These are phyloP conservation scores for Cadophora sp. DNA, from an alignment of 2,329 filamentous ascomycete genomes.

Conservation along the genomic window DNA sequence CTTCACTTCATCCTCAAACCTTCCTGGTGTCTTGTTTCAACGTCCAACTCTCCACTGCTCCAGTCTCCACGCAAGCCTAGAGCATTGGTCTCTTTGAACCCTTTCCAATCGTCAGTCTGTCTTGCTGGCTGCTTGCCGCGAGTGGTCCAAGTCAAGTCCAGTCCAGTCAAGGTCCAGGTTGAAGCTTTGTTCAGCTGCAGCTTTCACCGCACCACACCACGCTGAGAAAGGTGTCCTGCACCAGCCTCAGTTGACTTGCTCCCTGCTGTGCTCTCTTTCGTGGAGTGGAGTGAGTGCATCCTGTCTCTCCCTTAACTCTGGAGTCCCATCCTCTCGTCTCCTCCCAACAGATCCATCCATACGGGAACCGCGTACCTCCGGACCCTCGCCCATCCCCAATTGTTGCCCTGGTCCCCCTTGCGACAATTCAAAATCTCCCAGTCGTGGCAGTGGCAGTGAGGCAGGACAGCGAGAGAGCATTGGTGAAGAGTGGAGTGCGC, in stretches of 20 bases:
- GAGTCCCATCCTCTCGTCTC: not conserved
- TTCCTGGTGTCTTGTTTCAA: constrained; percentile 13
- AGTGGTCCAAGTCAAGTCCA: not conserved
- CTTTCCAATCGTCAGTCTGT: not conserved
- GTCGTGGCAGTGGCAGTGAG: constrained; percentile 8
- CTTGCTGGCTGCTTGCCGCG: constrained; percentile 1
- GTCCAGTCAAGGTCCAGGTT: not conserved
- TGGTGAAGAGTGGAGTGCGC: not conserved
- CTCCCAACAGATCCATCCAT: constrained; percentile 1
- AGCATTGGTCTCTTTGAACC: not conserved
- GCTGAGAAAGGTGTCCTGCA: not conserved
- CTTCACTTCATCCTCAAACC: constrained; percentile 9
- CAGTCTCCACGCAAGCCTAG: not conserved
- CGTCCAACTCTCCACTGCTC: not conserved
- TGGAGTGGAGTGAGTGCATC: constrained; percentile 1
- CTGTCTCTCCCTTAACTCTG: not conserved
- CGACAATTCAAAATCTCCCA: not conserved
- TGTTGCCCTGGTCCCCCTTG: not conserved
- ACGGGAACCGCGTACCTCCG: not conserved
- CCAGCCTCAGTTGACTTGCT: not conserved
- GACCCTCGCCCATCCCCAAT: not conserved
- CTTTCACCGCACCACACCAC: constrained; percentile 15
- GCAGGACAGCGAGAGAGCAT: not conserved
- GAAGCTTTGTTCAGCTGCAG: constrained; percentile 15
- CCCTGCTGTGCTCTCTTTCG: constrained; percentile 6